Percentiles rank a stretch among this genome's conserved stretches.
Evolutionary conservation across 441 rosid species (phyloP).

Genomic region (Manihot esculenta): DNA sequence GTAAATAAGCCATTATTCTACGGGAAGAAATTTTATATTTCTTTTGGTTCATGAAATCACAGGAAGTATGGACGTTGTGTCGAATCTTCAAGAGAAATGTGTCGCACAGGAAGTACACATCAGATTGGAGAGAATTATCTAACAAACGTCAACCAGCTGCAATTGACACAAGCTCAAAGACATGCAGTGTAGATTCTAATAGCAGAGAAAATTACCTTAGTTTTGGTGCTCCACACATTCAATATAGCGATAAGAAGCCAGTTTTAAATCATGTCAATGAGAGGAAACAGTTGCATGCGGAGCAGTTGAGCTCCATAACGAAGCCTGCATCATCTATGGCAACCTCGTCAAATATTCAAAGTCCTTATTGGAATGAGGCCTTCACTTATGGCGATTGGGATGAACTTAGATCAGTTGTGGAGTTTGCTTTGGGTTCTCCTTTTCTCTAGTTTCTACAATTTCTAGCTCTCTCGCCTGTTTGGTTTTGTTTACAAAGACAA

Average conservation of each 20-base stretch:
- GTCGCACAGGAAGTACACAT: constrained; percentile 46
- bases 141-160: constrained; percentile 27
- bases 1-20: too few relatives aligned
- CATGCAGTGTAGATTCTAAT: constrained; percentile 23
- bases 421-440: constrained; percentile 52
- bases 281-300: constrained; percentile 31
- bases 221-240: constrained; percentile 40
- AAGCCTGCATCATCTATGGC: constrained; percentile 22
- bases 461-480: neutral
- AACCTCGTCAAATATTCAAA: constrained; percentile 28
- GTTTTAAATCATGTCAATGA: constrained; percentile 16
- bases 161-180: constrained; percentile 28
- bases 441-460: neutral
- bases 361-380: constrained; percentile 29
- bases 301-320: constrained; percentile 25
- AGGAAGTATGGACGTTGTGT: constrained; percentile 93
- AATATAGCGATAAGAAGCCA: constrained; percentile 32
- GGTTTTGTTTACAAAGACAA: neutral
- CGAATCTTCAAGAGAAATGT: constrained; percentile 66
- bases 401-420: constrained; percentile 74
- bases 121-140: constrained; percentile 57
- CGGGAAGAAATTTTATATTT: too few relatives aligned
- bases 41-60: constrained; percentile 6
- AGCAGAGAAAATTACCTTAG: constrained; percentile 45
- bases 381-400: constrained; percentile 60